These are phyloP conservation scores for Boletus smithii DNA, from an alignment of 1,284 basidiomycete species.

Conservation along the genomic window DNA sequence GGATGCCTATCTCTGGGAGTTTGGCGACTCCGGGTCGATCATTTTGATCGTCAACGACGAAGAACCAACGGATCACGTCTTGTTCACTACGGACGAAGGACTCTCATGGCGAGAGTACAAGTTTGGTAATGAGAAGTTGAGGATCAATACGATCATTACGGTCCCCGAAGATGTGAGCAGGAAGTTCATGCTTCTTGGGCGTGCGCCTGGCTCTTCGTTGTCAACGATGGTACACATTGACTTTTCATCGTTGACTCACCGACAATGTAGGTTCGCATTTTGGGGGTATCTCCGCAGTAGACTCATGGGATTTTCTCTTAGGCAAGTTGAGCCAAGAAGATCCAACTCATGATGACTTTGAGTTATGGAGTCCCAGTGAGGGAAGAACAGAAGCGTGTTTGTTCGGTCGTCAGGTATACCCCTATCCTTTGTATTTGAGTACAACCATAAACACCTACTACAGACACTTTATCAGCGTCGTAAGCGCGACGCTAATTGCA, in stretches of 20 bases:
- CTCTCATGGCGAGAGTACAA: conserved; percentile 83
- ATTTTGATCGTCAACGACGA: conserved; percentile 95
- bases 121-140: conserved; percentile 73
- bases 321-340: conserved; percentile 68
- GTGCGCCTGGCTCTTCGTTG: conserved; percentile 46
- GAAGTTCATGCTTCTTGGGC: conserved; percentile 85
- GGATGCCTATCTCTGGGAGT: conserved; percentile 97
- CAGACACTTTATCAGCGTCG: conserved; percentile 88
- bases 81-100: conserved; percentile 90
- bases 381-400: conserved; percentile 73
- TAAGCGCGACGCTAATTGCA: conserved; percentile 75
- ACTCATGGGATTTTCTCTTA: conserved; percentile 30
- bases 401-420: conserved; percentile 80
- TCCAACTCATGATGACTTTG: conserved; percentile 85
- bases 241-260: conserved; percentile 75
- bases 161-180: conserved; percentile 90
- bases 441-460: conserved; percentile 1
- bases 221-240: conserved; percentile 85
- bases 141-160: conserved; percentile 79
- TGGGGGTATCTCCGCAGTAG: background rate
- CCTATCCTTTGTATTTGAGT: background rate
- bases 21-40: conserved; percentile 94
- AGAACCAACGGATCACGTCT: conserved; percentile 82
- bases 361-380: conserved; percentile 91
- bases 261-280: conserved; percentile 58